A percentile compares a stretch with the other conserved stretches of the same genome.
phyloP scores from a whole-genome alignment of 345 rosid genomes.

The Citrus sinensis region DVS_A1.0 CM039164.1:22636001-22636500 shows the following conservation, averaged over 20 bases:
- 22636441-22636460: constrained; percentile 87
- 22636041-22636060: constrained; percentile 91
- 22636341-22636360: constrained; percentile 8
- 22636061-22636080: constrained; percentile 97
- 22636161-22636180: constrained; percentile 1
- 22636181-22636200: neutral
- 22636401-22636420: constrained; percentile 83
- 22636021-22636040: constrained; percentile 78
- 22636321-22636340: constrained; percentile 2
- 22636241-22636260: constrained; percentile 94
- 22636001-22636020: constrained; percentile 37
- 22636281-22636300: constrained; percentile 58
- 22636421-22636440: constrained; percentile 63
- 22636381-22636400: constrained; percentile 65
- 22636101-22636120: constrained; percentile 86
- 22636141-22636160: constrained; percentile 44
- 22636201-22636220: constrained; percentile 16
- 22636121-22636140: constrained; percentile 93
- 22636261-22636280: constrained; percentile 85
- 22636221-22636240: constrained; percentile 75
- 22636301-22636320: neutral
- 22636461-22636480: constrained; percentile 69
- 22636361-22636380: constrained; percentile 17
- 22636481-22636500: neutral
- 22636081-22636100: constrained; percentile 83